phyloP scores from a whole-genome alignment of 1,139 yeast genomes.

The Yamadazyma triangularis region DNA sequence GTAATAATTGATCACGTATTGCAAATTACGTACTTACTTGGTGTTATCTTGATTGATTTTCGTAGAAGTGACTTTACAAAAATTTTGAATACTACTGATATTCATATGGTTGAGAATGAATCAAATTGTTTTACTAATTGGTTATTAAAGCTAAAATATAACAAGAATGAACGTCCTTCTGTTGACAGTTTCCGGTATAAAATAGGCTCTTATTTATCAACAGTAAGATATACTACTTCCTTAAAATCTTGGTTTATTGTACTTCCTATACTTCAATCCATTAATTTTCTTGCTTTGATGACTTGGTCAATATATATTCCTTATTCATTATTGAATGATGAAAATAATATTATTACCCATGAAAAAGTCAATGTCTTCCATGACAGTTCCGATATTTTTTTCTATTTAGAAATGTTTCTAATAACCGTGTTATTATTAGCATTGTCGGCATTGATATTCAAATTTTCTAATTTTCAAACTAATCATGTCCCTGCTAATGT shows the following conservation, averaged over 20 bases:
- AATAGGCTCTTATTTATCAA: slow-evolving; percentile 33
- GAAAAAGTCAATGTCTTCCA: slow-evolving; percentile 2
- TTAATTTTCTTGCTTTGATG: slow-evolving; percentile 15
- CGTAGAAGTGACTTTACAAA: slow-evolving; percentile 60
- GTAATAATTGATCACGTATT: slow-evolving; percentile 53
- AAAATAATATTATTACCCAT: slow-evolving; percentile 9
- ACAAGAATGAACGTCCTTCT: slow-evolving; percentile 9
- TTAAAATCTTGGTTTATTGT: slow-evolving; percentile 15
- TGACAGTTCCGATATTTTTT: slow-evolving; percentile 15
- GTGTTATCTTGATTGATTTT: slow-evolving; percentile 64
- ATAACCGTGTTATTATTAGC: slow-evolving; percentile 25
- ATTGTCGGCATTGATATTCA: slow-evolving; percentile 24
- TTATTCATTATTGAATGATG: slow-evolving; percentile 16
- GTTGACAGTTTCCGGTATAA: slow-evolving; percentile 20
- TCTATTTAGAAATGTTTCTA: slow-evolving; percentile 28
- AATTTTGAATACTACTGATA: slow-evolving; percentile 15
- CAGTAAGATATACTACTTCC: slow-evolving; percentile 27
- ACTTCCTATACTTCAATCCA: slow-evolving; percentile 13
- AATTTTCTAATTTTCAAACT: slow-evolving; percentile 13
- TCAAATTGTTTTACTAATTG: slow-evolving; percentile 23
- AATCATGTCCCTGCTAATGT: background rate
- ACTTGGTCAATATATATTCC: slow-evolving; percentile 29
- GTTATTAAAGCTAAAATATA: slow-evolving; percentile 14
- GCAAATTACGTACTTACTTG: slow-evolving; percentile 59
- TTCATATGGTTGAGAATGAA: background rate